Evolutionary conservation across 768 basidiomycete species (phyloP), one percentile per base, ranked within the genome.

Genomic region (Suillus cothurnatus): DNA sequence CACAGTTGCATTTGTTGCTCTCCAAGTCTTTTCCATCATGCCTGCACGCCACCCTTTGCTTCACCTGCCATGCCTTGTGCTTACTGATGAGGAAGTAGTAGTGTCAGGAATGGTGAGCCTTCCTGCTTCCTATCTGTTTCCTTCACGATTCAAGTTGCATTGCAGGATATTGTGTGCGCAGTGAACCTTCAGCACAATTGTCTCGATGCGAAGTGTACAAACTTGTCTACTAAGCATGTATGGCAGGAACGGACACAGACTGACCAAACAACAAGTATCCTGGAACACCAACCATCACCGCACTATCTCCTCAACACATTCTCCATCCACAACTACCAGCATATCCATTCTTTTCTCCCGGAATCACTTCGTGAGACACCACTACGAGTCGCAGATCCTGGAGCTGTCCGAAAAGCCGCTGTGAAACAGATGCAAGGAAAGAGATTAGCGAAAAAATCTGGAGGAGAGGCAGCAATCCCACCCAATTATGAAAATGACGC

Each of bases 181-280:
- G 67, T 68, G 0, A 70, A 71, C 61, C 38, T 69, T n/a, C 70
- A 71, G 60, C 70, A 71, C 41, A 53, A 71, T 53, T 71, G 70
- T 47, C 17, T 49, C 11, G 21, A 28, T n/a, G 55, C 63, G 2
- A 57, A 65, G 11, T 71, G 70, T 41, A 55, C 45, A 5, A 26
- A 61, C 17, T 32, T 56, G 2, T 32, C 21, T 28, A 52, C 23
- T 11, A 28, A 49, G 26, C 9, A 41, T 23, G 19, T 63, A 19
- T 31, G 53, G 31, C 68, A 71, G 49, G 70, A 71, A 55, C 59
- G 62, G n/a, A 57, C 55, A 14, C 34, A 28, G 34, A 68, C 69
- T 4, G 45, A 26, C 4, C 31, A 41, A 57, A 67, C 61, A 14
- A 52, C 56, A 14, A 38, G 58, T 5, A 28, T 66, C 6, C 41